Conservation (phyloP, 495 filamentous ascomycete genomes). For the Penicillium subrubescens region DNA sequence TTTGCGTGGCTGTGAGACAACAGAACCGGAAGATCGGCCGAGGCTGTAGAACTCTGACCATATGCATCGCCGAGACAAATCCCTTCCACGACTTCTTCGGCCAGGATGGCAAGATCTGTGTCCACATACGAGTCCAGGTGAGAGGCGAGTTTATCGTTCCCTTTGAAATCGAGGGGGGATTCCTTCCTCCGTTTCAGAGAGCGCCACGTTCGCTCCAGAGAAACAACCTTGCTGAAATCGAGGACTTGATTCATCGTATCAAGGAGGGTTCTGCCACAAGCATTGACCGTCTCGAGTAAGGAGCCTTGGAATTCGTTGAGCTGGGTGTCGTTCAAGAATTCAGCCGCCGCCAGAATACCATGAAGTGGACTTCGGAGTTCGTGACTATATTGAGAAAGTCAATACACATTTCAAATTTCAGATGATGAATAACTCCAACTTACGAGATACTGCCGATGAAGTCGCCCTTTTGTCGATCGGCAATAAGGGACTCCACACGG, state of each 20-base stretch:
- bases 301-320: slow-evolving; percentile 59
- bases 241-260: slow-evolving; percentile 81
- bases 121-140: slow-evolving; percentile 51
- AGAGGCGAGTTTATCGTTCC: slow-evolving; percentile 33
- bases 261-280: slow-evolving; percentile 72
- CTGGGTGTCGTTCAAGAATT: slow-evolving; percentile 59
- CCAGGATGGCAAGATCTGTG: slow-evolving; percentile 44
- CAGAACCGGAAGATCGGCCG: slow-evolving; percentile 30
- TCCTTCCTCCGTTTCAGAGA: slow-evolving; percentile 40
- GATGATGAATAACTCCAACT: slow-evolving; percentile 2
- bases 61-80: slow-evolving; percentile 55
- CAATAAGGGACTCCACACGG: slow-evolving; percentile 58
- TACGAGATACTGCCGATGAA: slow-evolving; percentile 74
- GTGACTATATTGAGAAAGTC: slow-evolving; percentile 49
- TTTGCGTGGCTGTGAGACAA: slow-evolving; percentile 15
- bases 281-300: slow-evolving; percentile 72
- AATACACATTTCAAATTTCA: background rate
- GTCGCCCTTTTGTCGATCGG: slow-evolving; percentile 67
- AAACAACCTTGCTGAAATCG: slow-evolving; percentile 72
- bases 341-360: slow-evolving; percentile 71
- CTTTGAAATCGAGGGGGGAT: slow-evolving; percentile 32
- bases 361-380: slow-evolving; percentile 79
- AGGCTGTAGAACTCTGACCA: slow-evolving; percentile 35
- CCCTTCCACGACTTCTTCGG: slow-evolving; percentile 55
- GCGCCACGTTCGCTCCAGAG: slow-evolving; percentile 49